These are phyloP conservation scores for Marasmius sp. DNA, from an alignment of 1,284 basidiomycete genomes.

Conservation along the genomic window DNA sequence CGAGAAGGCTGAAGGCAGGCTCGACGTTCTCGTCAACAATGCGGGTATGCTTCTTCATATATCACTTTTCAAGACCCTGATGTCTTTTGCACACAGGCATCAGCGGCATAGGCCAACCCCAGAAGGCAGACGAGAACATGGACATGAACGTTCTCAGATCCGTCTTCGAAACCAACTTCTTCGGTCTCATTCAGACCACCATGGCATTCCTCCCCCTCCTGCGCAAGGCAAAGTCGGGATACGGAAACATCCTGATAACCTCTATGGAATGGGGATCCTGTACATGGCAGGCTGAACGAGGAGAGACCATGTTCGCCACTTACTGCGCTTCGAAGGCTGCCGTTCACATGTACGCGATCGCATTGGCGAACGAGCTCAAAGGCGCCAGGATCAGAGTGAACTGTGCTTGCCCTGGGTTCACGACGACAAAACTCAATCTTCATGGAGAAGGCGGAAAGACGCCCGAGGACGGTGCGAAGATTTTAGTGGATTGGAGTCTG, in stretches of 20 bases:
- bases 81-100: constrained; percentile 22
- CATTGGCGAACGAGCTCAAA: constrained; percentile 15
- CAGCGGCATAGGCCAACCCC: constrained; percentile 24
- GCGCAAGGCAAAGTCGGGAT: constrained; percentile 21
- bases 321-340: constrained; percentile 23
- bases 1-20: constrained; percentile 36
- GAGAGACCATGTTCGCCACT: constrained; percentile 5
- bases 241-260: constrained; percentile 32
- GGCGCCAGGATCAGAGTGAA: constrained; percentile 14
- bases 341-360: constrained; percentile 21
- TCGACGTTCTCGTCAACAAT: constrained; percentile 52
- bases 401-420: constrained; percentile 12
- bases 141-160: constrained; percentile 31
- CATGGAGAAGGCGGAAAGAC: constrained; percentile 1
- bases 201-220: constrained; percentile 35
- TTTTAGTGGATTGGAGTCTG: constrained; percentile 2
- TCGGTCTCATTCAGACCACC: constrained; percentile 36
- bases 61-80: background rate
- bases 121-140: constrained; percentile 29
- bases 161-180: constrained; percentile 37
- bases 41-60: constrained; percentile 31
- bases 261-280: constrained; percentile 60
- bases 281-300: background rate
- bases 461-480: constrained; percentile 3
- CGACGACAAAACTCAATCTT: constrained; percentile 10